These are phyloP conservation scores for Didymella keratinophila DNA, from an alignment of 2,329 filamentous ascomycete species.

Conservation along the genomic window DNA sequence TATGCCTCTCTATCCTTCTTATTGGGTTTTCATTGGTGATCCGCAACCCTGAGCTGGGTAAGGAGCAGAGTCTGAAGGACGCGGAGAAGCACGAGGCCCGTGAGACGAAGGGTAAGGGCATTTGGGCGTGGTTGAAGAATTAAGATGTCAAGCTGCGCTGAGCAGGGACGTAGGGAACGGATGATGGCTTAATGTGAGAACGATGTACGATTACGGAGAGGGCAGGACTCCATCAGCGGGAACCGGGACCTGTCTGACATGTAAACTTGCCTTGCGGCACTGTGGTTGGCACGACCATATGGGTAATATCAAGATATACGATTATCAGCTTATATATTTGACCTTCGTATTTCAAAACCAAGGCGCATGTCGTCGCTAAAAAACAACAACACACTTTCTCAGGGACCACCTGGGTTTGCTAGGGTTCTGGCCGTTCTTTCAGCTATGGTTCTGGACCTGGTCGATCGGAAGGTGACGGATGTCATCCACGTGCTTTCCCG, in stretches of 20 bases:
- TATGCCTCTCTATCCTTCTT: slow-evolving; percentile 57
- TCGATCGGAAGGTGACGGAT: slow-evolving; percentile 5
- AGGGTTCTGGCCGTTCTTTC: too few relatives aligned
- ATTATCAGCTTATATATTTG: background rate
- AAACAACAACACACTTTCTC: too few relatives aligned
- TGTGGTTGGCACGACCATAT: background rate
- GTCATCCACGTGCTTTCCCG: slow-evolving; percentile 1
- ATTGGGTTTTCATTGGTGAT: slow-evolving; percentile 57
- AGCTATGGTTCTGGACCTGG: background rate
- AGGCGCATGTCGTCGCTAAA: too few relatives aligned
- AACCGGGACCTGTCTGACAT: background rate
- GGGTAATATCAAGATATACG: background rate
- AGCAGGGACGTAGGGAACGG: too few relatives aligned
- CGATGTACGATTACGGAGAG: background rate
- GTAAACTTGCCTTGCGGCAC: background rate
- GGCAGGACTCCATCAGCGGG: background rate
- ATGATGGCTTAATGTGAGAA: too few relatives aligned
- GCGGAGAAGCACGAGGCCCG: slow-evolving; percentile 42
- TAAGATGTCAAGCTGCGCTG: background rate
- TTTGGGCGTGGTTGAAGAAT: slow-evolving; percentile 18
- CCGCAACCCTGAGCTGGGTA: slow-evolving; percentile 56
- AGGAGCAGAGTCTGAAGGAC: slow-evolving; percentile 56
- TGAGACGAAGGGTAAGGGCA: background rate
- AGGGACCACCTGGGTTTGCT: too few relatives aligned
- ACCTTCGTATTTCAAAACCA: too few relatives aligned